Evolutionary conservation across 2,329 filamentous ascomycete species (phyloP), one percentile per base, ranked within the genome.

Genomic region (Epicoccum nigrum): DNA sequence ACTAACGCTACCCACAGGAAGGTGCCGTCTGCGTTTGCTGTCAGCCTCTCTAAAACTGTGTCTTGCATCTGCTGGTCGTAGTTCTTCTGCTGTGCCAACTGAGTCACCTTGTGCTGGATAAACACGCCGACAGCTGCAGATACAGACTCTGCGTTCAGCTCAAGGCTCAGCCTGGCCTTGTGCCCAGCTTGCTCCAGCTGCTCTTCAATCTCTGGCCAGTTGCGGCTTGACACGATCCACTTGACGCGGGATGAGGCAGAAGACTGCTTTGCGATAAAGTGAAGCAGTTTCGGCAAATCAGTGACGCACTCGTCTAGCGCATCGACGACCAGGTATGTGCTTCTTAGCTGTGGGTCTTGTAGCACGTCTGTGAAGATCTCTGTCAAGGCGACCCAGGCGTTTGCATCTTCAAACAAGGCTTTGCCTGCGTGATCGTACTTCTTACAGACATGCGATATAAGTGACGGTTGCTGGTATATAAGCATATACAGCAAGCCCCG

Each of bases 401-500:
- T 58, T 17, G 42, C 35, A 31, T 53, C 54, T 4, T 56, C 27
- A 8, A 59, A 58, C 1, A 55, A 2, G 15, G 12, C 4, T 23
- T 34, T 49, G 20, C 50, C 47, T 1, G 40, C 38, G 4, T 13
- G 3, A 13, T 56, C 41, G 41, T 51, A 19, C 37, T 42, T 50
- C 16, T 50, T 49, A 2, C 47, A 46, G 4, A 59, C n/a, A 17
- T 59, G 46, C 15, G 7, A 5, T 13, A 15, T 27, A 30, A 59
- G 50, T 12, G 34, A 39, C 4, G 35, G 50, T 7, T 54, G 28
- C 38, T 76, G 60, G 0, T 48, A 32, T 1, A 75, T 42, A 0
- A 83, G 64, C 9, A 74, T 27, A 31, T 71, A 78, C 0, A 81
- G 65, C 0, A 83, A 64, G 0, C 79, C 76, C 0, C 75, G 71